phyloP scores from a whole-genome alignment of 2,329 filamentous ascomycete genomes.

The Tolypocladium nubicola region DNA sequence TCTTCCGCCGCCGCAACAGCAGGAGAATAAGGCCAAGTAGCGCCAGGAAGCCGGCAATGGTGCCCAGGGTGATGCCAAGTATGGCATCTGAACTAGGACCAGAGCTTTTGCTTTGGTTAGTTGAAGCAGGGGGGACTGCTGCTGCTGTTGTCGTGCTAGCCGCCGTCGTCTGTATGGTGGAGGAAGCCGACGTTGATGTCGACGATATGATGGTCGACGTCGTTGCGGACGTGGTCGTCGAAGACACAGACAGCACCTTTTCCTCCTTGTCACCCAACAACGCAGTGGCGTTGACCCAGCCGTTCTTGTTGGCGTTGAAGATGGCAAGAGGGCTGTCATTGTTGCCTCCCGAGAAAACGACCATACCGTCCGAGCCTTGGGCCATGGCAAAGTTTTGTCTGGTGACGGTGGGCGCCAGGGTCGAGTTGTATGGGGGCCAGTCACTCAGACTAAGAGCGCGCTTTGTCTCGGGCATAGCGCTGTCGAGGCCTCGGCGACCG shows the following conservation, averaged over 20 bases:
- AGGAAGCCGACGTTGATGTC: slow-evolving; percentile 7
- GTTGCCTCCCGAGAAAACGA: slow-evolving; percentile 72
- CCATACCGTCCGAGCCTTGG: slow-evolving; percentile 50
- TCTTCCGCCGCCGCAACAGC: slow-evolving; percentile 38
- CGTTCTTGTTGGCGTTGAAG: slow-evolving; percentile 66
- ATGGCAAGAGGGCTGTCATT: slow-evolving; percentile 57
- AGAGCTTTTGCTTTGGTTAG: slow-evolving; percentile 12
- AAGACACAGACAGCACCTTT: slow-evolving; percentile 22
- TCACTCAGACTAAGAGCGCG: slow-evolving; percentile 44
- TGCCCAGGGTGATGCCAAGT: slow-evolving; percentile 71
- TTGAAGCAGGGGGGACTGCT: neutral
- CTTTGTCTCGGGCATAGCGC: slow-evolving; percentile 7
- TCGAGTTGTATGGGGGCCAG: slow-evolving; percentile 73
- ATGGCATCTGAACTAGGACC: slow-evolving; percentile 43
- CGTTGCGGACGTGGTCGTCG: slow-evolving; percentile 16
- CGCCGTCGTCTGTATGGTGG: slow-evolving; percentile 12
- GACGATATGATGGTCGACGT: slow-evolving; percentile 8
- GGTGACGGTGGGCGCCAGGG: slow-evolving; percentile 51
- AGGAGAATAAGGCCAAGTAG: slow-evolving; percentile 65
- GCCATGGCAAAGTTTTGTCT: slow-evolving; percentile 65
- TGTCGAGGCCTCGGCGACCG: slow-evolving; percentile 18
- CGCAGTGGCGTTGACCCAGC: slow-evolving; percentile 63
- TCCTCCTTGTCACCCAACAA: slow-evolving; percentile 44
- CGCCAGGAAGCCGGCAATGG: slow-evolving; percentile 63
- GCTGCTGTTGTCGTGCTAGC: neutral